Evolutionary conservation across 257 asterid genomes (phyloP).

Genomic region (Craterostigma plantagineum): DNA sequence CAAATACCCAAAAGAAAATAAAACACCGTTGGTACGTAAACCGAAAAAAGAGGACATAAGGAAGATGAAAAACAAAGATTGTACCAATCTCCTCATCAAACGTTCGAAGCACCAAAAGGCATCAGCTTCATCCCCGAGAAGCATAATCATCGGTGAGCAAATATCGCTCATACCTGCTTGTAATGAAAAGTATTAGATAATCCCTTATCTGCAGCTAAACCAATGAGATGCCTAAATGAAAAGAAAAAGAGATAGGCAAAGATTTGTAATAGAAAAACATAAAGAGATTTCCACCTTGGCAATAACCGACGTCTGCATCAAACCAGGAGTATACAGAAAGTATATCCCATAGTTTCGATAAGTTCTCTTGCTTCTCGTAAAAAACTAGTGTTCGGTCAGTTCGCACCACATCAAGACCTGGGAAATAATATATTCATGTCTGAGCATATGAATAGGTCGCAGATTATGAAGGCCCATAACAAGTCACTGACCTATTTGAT

Average conservation of each 20-base stretch:
- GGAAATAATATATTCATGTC: conserved; percentile 9
- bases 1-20: conserved; percentile 17
- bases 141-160: conserved; percentile 88
- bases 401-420: conserved; percentile 88
- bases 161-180: conserved; percentile 97
- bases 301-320: conserved; percentile 77
- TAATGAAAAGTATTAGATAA: conserved; percentile 7
- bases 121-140: conserved; percentile 86
- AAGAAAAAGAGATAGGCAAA: too few species aligned
- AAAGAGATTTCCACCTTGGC: conserved; percentile 63
- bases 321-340: conserved; percentile 85
- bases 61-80: neutral
- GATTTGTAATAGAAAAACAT: neutral
- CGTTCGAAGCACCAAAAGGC: conserved; percentile 98
- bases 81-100: conserved; percentile 86
- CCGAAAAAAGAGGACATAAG: conserved; percentile 2
- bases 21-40: conserved; percentile 3
- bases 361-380: conserved; percentile 66
- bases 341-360: conserved; percentile 87
- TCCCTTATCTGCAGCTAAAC: too few species aligned
- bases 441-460: neutral
- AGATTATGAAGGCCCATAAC: neutral
- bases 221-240: too few species aligned
- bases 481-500: conserved; percentile 65
- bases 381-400: conserved; percentile 76